These are phyloP conservation scores for Pestalotiopsis fici DNA, from an alignment of 2,329 filamentous ascomycete species.

Conservation along the genomic window DNA sequence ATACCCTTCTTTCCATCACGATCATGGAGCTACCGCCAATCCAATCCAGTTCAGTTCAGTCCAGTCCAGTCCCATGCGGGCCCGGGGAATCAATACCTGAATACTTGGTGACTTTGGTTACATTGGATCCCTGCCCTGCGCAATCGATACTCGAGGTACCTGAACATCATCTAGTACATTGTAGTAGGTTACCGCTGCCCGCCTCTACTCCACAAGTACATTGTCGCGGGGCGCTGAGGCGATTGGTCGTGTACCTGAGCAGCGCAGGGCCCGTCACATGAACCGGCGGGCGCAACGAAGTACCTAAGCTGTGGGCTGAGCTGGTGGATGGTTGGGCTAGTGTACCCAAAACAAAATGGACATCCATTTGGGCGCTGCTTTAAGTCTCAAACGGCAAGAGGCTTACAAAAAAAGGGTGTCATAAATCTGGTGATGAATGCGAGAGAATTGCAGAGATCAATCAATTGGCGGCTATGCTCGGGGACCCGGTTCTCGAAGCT, in stretches of 20 bases:
- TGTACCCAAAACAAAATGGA: constrained; percentile 26
- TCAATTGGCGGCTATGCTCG: constrained; percentile 5
- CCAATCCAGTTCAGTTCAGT: too few relatives aligned
- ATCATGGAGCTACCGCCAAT: background rate
- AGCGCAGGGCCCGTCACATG: background rate
- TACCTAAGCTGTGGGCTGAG: background rate
- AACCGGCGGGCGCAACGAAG: background rate
- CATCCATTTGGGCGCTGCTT: constrained; percentile 9
- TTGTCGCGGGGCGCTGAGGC: constrained; percentile 3
- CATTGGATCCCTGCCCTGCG: background rate
- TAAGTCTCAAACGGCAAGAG: background rate
- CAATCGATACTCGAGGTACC: background rate
- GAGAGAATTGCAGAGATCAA: background rate
- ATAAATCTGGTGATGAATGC: background rate
- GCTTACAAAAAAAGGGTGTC: too few relatives aligned
- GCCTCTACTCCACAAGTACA: background rate
- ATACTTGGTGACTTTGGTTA: background rate
- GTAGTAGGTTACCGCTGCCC: background rate
- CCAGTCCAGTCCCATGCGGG: background rate
- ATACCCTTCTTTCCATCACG: constrained; percentile 6
- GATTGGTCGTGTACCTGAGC: constrained; percentile 8
- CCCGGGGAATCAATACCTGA: background rate
- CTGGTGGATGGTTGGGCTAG: constrained; percentile 8
- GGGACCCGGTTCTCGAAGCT: background rate
- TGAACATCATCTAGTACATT: background rate